Evolutionary conservation across 2,329 filamentous ascomycete species (phyloP).

Genomic region (Fusarium euwallaceae): DNA sequence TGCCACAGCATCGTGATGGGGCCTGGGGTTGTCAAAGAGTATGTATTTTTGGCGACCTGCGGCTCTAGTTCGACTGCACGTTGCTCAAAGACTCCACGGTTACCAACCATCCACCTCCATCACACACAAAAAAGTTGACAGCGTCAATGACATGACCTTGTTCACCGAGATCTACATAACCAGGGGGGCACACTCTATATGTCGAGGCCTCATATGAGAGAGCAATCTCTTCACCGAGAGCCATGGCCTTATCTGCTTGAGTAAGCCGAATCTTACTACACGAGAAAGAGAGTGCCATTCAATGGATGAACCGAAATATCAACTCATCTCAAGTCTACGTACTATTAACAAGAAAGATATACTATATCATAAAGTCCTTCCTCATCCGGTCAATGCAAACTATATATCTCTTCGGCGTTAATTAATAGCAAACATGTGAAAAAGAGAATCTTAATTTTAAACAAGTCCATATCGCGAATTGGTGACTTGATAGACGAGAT

Average conservation of each 20-base stretch:
- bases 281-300: not conserved
- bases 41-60: not conserved
- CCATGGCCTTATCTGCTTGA: not conserved
- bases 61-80: not conserved
- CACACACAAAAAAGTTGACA: not conserved
- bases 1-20: not conserved
- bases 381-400: not conserved
- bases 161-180: not conserved
- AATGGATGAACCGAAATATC: not conserved
- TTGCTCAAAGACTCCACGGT: not conserved
- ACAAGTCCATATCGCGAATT: not conserved
- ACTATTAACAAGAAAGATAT: not conserved
- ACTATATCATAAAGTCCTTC: not conserved
- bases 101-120: not conserved
- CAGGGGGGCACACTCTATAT: not conserved
- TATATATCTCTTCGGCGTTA: not conserved
- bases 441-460: not conserved
- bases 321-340: not conserved
- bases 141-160: not conserved
- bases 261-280: constrained; percentile 1
- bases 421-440: not conserved
- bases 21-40: not conserved
- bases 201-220: not conserved
- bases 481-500: not conserved
- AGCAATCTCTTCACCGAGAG: not conserved